Evolutionary conservation across 441 rosid genomes (phyloP).

Genomic region (Oxalis stricta): DNA sequence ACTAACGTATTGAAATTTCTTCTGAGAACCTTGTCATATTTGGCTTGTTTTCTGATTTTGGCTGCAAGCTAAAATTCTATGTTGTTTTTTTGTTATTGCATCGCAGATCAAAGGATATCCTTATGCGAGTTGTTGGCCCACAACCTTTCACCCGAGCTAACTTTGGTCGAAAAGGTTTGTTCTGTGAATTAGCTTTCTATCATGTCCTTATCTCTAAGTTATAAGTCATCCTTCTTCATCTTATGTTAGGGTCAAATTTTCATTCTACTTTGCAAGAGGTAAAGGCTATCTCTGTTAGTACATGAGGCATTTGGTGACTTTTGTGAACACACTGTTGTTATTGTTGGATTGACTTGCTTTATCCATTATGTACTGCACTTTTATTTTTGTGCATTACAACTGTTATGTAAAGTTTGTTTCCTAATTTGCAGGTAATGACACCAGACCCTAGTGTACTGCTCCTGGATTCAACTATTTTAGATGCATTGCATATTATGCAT

Average conservation of each 20-base stretch:
- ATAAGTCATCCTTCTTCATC: too few species aligned
- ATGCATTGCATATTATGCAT: slow-evolving; percentile 84
- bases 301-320: too few species aligned
- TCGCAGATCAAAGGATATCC: slow-evolving; percentile 85
- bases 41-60: neutral
- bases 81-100: slow-evolving; percentile 7
- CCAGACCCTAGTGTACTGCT: slow-evolving; percentile 63
- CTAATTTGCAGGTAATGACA: slow-evolving; percentile 61
- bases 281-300: too few species aligned
- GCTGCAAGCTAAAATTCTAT: too few species aligned
- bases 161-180: slow-evolving; percentile 69
- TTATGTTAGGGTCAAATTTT: too few species aligned
- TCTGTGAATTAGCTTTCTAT: neutral
- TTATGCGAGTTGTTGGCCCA: slow-evolving; percentile 94
- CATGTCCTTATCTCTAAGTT: too few species aligned
- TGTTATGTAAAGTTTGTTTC: neutral
- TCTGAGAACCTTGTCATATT: neutral
- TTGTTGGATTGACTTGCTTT: too few species aligned
- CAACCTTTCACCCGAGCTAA: slow-evolving; percentile 75
- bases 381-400: neutral
- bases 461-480: slow-evolving; percentile 66
- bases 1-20: slow-evolving; percentile 40
- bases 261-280: too few species aligned
- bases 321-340: neutral
- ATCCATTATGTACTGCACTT: neutral